phyloP scores from a whole-genome alignment of 768 basidiomycete genomes.

The Boletus rubropictus region DNA sequence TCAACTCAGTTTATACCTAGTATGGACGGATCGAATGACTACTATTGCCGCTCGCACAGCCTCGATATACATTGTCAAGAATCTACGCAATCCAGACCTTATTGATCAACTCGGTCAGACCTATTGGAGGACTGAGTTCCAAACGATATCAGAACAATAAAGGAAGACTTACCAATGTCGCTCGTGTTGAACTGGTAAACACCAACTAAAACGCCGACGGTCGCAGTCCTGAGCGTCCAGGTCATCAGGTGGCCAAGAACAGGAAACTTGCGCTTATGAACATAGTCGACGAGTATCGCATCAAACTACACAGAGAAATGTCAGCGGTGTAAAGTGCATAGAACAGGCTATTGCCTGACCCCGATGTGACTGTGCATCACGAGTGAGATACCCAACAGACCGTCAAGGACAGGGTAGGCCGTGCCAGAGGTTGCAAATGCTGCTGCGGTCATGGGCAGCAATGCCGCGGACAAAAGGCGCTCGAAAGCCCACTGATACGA shows the following conservation, averaged over 20 bases:
- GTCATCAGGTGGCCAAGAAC: constrained; percentile 55
- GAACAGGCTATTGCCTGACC: constrained; percentile 37
- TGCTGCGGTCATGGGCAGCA: constrained; percentile 84
- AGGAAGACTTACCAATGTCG: constrained; percentile 73
- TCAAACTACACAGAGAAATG: constrained; percentile 52
- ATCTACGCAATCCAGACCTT: constrained; percentile 78
- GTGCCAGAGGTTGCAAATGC: constrained; percentile 76
- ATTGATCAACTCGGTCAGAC: constrained; percentile 78
- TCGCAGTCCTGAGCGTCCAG: constrained; percentile 77
- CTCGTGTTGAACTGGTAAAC: constrained; percentile 99
- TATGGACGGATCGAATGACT: neutral
- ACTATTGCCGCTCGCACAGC: constrained; percentile 12
- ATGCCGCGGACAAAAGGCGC: constrained; percentile 77
- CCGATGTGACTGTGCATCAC: constrained; percentile 96
- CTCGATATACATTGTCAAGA: too few relatives aligned
- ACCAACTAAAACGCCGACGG: constrained; percentile 79
- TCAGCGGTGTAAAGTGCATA: neutral
- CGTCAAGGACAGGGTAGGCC: constrained; percentile 83
- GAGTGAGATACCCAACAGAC: constrained; percentile 78
- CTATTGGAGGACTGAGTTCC: constrained; percentile 34
- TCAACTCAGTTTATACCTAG: neutral
- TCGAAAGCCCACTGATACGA: constrained; percentile 94
- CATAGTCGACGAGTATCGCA: constrained; percentile 74
- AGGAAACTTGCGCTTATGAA: constrained; percentile 94
- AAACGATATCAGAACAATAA: neutral